These are phyloP conservation scores for Alternaria arborescens DNA, from an alignment of 2,329 filamentous ascomycete species.

Conservation along the genomic window DNA sequence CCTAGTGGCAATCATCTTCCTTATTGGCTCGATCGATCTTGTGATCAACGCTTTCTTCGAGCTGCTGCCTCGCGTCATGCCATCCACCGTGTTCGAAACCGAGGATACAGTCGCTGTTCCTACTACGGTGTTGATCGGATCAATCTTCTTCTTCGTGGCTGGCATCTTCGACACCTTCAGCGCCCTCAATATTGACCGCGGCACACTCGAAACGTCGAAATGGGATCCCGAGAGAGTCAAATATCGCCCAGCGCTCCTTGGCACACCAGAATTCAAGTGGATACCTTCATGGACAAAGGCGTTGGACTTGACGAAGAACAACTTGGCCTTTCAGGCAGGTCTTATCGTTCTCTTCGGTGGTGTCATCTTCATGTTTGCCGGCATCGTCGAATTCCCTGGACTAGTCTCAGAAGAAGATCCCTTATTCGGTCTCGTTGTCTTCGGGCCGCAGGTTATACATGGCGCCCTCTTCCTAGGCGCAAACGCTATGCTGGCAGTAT, in stretches of 20 bases:
- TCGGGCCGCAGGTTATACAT: slow-evolving; percentile 37
- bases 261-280: slow-evolving; percentile 37
- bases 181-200: slow-evolving; percentile 34
- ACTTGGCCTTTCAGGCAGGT: slow-evolving; percentile 40
- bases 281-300: slow-evolving; percentile 29
- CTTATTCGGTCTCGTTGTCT: slow-evolving; percentile 28
- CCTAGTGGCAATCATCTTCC: slow-evolving; percentile 39
- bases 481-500: slow-evolving; percentile 37
- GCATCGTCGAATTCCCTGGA: slow-evolving; percentile 40
- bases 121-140: slow-evolving; percentile 35
- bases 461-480: slow-evolving; percentile 38
- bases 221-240: slow-evolving; percentile 13
- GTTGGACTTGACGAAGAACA: slow-evolving; percentile 26
- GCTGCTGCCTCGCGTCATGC: slow-evolving; percentile 25
- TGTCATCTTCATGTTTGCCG: slow-evolving; percentile 42
- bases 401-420: slow-evolving; percentile 27
- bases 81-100: slow-evolving; percentile 20
- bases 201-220: slow-evolving; percentile 24
- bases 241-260: slow-evolving; percentile 37
- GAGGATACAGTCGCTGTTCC: slow-evolving; percentile 32
- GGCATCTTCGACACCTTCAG: slow-evolving; percentile 39
- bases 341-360: slow-evolving; percentile 42
- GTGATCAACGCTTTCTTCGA: slow-evolving; percentile 42
- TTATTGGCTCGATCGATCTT: slow-evolving; percentile 34
- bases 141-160: slow-evolving; percentile 38